Evolutionary conservation across 306 rosid genomes (phyloP).

Genomic region (Pueraria montana): DNA sequence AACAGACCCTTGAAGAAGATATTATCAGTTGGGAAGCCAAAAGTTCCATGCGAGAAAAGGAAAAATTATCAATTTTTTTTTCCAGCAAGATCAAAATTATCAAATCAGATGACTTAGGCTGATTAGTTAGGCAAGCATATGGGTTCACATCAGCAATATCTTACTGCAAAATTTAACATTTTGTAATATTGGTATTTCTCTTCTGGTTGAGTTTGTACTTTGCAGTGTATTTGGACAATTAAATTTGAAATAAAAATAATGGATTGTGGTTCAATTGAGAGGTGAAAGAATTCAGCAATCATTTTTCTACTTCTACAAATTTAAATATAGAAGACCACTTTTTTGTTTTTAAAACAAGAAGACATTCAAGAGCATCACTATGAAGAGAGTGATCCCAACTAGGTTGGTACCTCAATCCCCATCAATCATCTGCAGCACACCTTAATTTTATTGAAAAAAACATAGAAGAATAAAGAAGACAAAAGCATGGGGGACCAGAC

Average conservation of each 20-base stretch:
- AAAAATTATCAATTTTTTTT: neutral
- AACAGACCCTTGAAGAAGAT: constrained; percentile 58
- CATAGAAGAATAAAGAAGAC: too few relatives aligned
- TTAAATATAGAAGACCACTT: constrained; percentile 23
- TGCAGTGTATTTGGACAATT: constrained; percentile 13
- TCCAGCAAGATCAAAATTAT: constrained; percentile 26
- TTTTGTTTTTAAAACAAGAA: too few relatives aligned
- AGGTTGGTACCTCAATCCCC: too few relatives aligned
- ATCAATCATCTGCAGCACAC: too few relatives aligned
- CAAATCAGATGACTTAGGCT: neutral
- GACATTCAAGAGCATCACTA: too few relatives aligned
- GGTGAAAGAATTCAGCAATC: constrained; percentile 5
- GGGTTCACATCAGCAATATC: constrained; percentile 26
- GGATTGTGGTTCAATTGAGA: neutral
- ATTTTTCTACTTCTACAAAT: constrained; percentile 15
- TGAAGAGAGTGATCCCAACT: too few relatives aligned
- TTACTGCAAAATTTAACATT: constrained; percentile 30
- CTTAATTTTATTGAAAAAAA: too few relatives aligned
- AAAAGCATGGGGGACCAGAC: too few relatives aligned
- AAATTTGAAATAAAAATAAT: constrained; percentile 32
- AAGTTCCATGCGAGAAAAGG: neutral
- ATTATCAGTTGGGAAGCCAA: constrained; percentile 33
- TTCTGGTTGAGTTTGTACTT: neutral
- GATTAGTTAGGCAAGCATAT: constrained; percentile 27
- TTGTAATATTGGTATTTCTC: constrained; percentile 23